Evolutionary conservation across 441 rosid species (phyloP), one percentile per base, ranked within the genome.

Genomic region (Daphne laureola): DNA sequence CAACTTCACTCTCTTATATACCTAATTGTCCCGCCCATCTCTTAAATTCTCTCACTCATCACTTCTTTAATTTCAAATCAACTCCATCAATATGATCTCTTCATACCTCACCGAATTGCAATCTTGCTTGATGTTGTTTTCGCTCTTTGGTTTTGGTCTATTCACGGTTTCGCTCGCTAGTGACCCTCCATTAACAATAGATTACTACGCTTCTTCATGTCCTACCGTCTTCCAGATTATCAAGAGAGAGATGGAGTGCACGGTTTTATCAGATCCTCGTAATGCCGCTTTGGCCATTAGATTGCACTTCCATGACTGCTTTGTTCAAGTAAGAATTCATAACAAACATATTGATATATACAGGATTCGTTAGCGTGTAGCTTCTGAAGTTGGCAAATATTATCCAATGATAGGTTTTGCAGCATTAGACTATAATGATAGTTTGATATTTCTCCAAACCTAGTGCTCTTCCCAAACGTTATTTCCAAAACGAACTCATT

Each of bases 261-360:
- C 79, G 17, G 94, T 92, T 46, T 73, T 77, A 3, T 71, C 79
- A 1, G 86, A 92, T 76, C 96, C 96, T 0, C 81, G 85, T 6
- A 92, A 77, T 48, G 96, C 98, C 5, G 96, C 98, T 57, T 51
- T 81, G 45, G 8, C 81, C 3, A 55, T 86, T 8, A 83, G 96
- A 14, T 51, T 92, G 43, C 97, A 92, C 72, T 86, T 92, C 75
- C 97, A 92, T 4, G 96, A 89, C 63, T 92, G 97, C 65, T 86
- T 92, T 53, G 92, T 86, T 54, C 95, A 92, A 89, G 98, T 21
- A 21, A 18, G 23, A 18, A 18, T 91, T n/a, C 4, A 49, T 26
- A 26, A 26, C 31, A 26, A 26, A 26, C 31, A 26, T 26, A n/a
- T n/a, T n/a, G n/a, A n/a, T n/a, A n/a, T n/a, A n/a, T n/a, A n/a